These are phyloP conservation scores for Isoetes taiwanensis DNA, from an alignment of 75 land plant genomes.

Conservation along the genomic window DNA sequence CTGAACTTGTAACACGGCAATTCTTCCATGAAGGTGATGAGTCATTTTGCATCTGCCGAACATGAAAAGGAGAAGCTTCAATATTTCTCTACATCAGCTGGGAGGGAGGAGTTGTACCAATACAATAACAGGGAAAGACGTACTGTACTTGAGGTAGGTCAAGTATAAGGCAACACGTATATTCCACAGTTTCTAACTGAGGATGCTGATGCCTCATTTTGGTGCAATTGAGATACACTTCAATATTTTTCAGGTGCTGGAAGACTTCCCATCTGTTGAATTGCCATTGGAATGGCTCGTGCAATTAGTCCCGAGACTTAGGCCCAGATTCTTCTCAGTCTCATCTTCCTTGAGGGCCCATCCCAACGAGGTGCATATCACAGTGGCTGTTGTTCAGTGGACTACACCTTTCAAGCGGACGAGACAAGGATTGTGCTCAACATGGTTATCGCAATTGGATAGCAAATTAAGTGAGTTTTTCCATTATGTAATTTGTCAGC, in stretches of 20 bases:
- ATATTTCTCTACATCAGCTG: conserved; percentile 84
- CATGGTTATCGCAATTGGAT: conserved; percentile 79
- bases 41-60: conserved; percentile 71
- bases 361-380: conserved; percentile 77
- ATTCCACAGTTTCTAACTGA: no score
- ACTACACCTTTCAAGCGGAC: conserved; percentile 73
- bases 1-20: no score
- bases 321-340: conserved; percentile 71
- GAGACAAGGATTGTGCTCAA: conserved; percentile 68
- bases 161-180: background rate
- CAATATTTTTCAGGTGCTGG: conserved; percentile 49
- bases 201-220: no score
- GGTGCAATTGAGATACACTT: no score
- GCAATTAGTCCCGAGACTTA: conserved; percentile 77
- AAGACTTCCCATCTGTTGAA: conserved; percentile 73
- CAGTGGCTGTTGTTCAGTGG: conserved; percentile 73
- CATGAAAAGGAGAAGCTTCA: conserved; percentile 89
- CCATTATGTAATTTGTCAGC: background rate
- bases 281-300: conserved; percentile 92
- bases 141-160: conserved; percentile 67
- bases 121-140: conserved; percentile 88
- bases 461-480: conserved; percentile 14
- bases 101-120: conserved; percentile 83
- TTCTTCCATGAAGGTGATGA: conserved; percentile 46
- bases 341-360: conserved; percentile 68